A percentile compares a stretch with the other conserved stretches of the same genome.
phyloP scores from a whole-genome alignment of 2,329 filamentous ascomycete genomes.

The Juglanconis juglandina region DNA sequence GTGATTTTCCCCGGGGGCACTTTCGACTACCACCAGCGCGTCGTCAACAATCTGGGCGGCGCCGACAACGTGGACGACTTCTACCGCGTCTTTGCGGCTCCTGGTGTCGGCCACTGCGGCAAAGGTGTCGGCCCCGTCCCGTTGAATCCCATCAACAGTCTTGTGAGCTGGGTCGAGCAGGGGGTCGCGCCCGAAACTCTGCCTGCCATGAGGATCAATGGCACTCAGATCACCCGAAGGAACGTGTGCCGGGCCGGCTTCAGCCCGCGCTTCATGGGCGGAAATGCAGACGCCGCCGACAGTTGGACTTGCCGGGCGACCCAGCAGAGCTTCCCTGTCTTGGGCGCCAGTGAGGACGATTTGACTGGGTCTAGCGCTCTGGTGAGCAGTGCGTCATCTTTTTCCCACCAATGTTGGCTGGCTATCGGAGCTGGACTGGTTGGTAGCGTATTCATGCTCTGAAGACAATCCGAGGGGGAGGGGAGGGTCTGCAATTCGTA shows the following conservation, averaged over 20 bases:
- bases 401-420: too few relatives aligned
- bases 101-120: conserved; percentile 31
- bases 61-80: conserved; percentile 22
- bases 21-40: neutral
- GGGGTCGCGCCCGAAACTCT: neutral
- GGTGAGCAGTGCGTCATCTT: too few relatives aligned
- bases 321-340: neutral
- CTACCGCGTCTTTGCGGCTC: conserved; percentile 29
- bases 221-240: neutral
- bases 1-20: neutral
- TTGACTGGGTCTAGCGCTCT: too few relatives aligned
- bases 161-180: neutral
- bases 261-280: neutral
- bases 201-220: neutral
- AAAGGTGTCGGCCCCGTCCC: conserved; percentile 25
- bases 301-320: neutral
- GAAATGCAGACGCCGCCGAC: neutral
- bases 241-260: neutral
- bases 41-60: neutral
- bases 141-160: neutral
- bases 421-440: too few relatives aligned
- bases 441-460: too few relatives aligned
- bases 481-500: too few relatives aligned
- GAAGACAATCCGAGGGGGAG: too few relatives aligned
- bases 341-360: neutral